Evolutionary conservation across 2,329 filamentous ascomycete species (phyloP), one percentile per base, ranked within the genome.

Genomic region (Thielaviopsis punctulata): DNA sequence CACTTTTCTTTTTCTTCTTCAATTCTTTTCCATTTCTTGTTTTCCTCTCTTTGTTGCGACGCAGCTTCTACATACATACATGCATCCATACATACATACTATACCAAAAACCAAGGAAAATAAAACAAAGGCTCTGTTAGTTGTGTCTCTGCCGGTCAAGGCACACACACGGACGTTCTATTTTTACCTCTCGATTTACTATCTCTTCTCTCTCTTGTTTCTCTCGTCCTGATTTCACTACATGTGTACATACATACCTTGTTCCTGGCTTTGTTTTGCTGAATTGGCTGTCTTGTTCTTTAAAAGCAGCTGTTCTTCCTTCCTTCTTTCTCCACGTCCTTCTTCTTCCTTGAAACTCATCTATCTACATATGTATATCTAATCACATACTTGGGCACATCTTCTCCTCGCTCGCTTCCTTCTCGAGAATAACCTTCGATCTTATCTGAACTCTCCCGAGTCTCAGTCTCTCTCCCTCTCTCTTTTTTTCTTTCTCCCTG

Each of bases 81-180:
- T 33, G n/a, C 30, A n/a, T 48, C 24, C n/a, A 4, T 30, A 18
- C 18, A 13, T 33, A 30, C 25, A 15, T 33, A 3, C 10, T 33
- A 4, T n/a, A n/a, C n/a, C 4, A 33, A 13, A 33, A 33, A 33
- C 3, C 4, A 12, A 33, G 24, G 13, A 30, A 48, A 25, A 33
- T 15, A 48, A 48, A 13, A 30, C 19, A 33, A 15, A n/a, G 33
- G 18, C 3, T 46, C 6, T 9, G 18, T n/a, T n/a, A 33, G 30
- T 33, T 12, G 30, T 33, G 30, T 12, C 30, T 33, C 15, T 33
- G 3, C 30, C 30, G 4, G 10, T 12, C 30, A 13, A 13, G 30
- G n/a, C n/a, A n/a, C n/a, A 23, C 22, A 50, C 48, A 50, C 48
- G 27, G 48, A 45, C 49, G 25, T 51, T 51, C 49, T 51, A 51